phyloP scores from a whole-genome alignment of 2,329 filamentous ascomycete genomes.

The Hypoxylon sp. region DNA sequence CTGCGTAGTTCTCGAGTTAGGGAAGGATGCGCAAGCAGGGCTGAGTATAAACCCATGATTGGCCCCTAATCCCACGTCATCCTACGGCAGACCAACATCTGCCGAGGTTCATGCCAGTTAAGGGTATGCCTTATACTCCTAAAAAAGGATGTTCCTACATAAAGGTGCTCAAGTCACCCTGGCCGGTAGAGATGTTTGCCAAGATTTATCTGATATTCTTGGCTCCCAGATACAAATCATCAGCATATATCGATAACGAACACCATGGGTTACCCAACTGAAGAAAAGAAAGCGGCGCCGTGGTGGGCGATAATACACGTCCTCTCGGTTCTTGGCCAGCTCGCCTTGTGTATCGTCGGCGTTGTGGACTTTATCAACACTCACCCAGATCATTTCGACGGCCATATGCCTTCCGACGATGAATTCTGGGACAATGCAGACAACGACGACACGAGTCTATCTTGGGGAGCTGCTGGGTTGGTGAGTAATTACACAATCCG shows the following conservation, averaged over 20 bases:
- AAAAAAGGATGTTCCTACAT: slow-evolving; percentile 22
- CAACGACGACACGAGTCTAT: slow-evolving; percentile 2
- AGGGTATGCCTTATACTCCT: slow-evolving; percentile 1
- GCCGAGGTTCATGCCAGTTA: slow-evolving; percentile 14
- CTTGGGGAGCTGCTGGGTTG: slow-evolving; percentile 21
- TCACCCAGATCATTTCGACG: slow-evolving; percentile 7
- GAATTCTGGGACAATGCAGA: slow-evolving; percentile 26
- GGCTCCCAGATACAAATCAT: not conserved
- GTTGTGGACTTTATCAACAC: not conserved
- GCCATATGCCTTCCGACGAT: slow-evolving; percentile 16
- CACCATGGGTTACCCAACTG: slow-evolving; percentile 17
- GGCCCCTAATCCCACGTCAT: slow-evolving; percentile 25
- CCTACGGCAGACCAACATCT: slow-evolving; percentile 12
- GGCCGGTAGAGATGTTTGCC: not conserved
- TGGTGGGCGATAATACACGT: slow-evolving; percentile 27
- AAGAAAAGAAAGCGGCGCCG: not conserved
- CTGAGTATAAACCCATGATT: slow-evolving; percentile 28
- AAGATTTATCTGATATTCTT: slow-evolving; percentile 3
- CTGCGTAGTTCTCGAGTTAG: not conserved
- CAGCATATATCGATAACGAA: slow-evolving; percentile 16
- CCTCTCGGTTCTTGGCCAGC: slow-evolving; percentile 27
- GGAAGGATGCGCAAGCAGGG: slow-evolving; percentile 30
- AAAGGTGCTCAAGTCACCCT: slow-evolving; percentile 16
- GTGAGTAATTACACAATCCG: slow-evolving; percentile 13
- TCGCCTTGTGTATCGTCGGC: slow-evolving; percentile 25